phyloP scores from a whole-genome alignment of 306 rosid species.

The Glycine soja region DNA sequence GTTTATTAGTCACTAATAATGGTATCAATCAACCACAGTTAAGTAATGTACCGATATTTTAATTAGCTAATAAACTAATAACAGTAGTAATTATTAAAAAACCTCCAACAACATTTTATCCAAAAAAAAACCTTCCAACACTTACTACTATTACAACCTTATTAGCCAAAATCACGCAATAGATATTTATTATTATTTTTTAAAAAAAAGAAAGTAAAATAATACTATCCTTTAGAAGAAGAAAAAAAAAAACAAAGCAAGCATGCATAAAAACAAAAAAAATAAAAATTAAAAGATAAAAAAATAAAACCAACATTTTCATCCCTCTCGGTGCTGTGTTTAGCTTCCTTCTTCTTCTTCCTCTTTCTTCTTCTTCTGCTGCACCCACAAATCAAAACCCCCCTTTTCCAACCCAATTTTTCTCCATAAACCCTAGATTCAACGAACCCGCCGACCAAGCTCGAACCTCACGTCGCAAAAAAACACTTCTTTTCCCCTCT shows the following conservation, averaged over 20 bases:
- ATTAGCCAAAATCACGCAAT: neutral
- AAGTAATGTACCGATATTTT: neutral
- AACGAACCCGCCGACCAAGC: slow-evolving; percentile 14
- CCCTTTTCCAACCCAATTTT: slow-evolving; percentile 16
- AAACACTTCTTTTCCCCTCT: slow-evolving; percentile 13
- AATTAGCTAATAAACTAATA: slow-evolving; percentile 4
- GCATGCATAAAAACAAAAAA: neutral
- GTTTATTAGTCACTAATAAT: slow-evolving; percentile 1
- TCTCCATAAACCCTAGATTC: slow-evolving; percentile 53
- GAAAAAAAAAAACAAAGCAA: neutral
- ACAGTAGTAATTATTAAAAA: neutral
- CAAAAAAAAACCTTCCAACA: neutral
- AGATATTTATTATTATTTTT: neutral
- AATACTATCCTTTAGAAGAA: neutral
- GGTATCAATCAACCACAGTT: neutral
- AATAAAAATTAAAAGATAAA: neutral
- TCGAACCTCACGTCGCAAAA: slow-evolving; percentile 5
- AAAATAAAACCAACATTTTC: slow-evolving; percentile 12
- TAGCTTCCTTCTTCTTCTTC: slow-evolving; percentile 12
- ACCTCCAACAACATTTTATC: neutral
- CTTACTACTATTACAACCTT: neutral
- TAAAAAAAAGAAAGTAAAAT: neutral
- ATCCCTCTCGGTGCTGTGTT: slow-evolving; percentile 8
- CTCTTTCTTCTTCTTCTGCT: slow-evolving; percentile 9
- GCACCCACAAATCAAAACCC: slow-evolving; percentile 39